Base-by-base conservation (phyloP, 2,329 filamentous ascomycete species). In the Calonectria fujianensis region DNA sequence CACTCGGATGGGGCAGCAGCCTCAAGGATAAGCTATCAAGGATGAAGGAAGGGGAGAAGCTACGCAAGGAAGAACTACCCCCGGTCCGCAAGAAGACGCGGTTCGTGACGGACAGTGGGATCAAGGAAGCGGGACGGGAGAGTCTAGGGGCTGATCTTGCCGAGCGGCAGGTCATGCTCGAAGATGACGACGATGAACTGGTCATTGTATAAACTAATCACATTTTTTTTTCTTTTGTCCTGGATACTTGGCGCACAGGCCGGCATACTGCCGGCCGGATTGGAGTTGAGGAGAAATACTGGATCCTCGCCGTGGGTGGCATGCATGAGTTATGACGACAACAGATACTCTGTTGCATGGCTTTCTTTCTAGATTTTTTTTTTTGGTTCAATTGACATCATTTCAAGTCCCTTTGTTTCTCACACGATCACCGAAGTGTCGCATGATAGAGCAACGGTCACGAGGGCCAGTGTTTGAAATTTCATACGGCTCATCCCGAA, bases 61-160 rank as follows among this genome's bases (percentile, higher is more conserved):
- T 91, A 29, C 82, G 82, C 74, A 81, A 79, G 67, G 80, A 82
- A 61, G 79, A 79, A 35, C 80, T 81, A 39, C 81, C 82, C 81
- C 91, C 91, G 0, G 89, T 91, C 39, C 88, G 90, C 78, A 93
- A 95, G 85, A 95, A 95, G 88, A 96, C 94, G 67, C 89, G 94
- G n/a, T 96, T 96, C 81, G 90, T 96, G 51, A 95, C 94, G 32
- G 92, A 92, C 52, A 94, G 93, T 82, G 94, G 94, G 0, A 96
- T 96, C 75, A 90, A 92, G 70, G 94, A 95, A 84, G 94, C 94
- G 5, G 94, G 94, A 1, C 88, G 94, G 74, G 94, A 96, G 81
- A 95, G 94, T 81, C 82, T 96, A 2, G 92, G 93, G 13, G 87
- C 84, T n/a, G 90, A 90, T 67, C 83, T 87, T 73, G 69, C 76